A percentile compares a stretch with the other conserved stretches of the same genome.
These are phyloP conservation scores for Ophiostoma sp. DNA, from an alignment of 2,329 filamentous ascomycete genomes.

Conservation along the genomic window DNA sequence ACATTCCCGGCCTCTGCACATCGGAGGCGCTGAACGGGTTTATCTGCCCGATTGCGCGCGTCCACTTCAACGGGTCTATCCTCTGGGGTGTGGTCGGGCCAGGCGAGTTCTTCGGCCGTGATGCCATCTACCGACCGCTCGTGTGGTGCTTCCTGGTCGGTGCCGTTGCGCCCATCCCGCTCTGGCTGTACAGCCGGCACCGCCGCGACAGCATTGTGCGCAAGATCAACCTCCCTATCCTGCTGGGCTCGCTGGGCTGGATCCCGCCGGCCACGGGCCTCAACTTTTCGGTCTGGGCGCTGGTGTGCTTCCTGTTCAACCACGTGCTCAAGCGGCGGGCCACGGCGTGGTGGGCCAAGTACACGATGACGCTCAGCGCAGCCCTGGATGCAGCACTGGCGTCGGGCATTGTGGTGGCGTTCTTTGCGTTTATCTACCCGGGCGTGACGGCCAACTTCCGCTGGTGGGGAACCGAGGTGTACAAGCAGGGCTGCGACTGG, in stretches of 20 bases:
- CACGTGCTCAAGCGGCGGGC: slow-evolving; percentile 64
- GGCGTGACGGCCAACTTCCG: slow-evolving; percentile 66
- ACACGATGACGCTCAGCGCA: slow-evolving; percentile 82
- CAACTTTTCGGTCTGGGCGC: slow-evolving; percentile 81
- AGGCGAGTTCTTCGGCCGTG: slow-evolving; percentile 70
- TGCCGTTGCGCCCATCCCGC: slow-evolving; percentile 63
- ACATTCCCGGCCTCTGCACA: slow-evolving; percentile 73
- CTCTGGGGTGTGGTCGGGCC: slow-evolving; percentile 87
- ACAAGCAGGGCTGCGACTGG: slow-evolving; percentile 82
- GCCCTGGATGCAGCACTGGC: slow-evolving; percentile 78
- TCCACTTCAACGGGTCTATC: slow-evolving; percentile 86
- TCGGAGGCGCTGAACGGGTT: slow-evolving; percentile 77
- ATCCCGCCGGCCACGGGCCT: slow-evolving; percentile 81
- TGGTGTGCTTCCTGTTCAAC: slow-evolving; percentile 83
- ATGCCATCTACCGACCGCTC: slow-evolving; percentile 67
- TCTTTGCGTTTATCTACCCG: slow-evolving; percentile 81
- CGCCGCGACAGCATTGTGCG: slow-evolving; percentile 58
- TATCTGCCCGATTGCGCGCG: slow-evolving; percentile 78
- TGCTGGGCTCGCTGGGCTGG: slow-evolving; percentile 79
- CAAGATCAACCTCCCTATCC: slow-evolving; percentile 74
- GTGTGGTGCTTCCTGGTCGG: slow-evolving; percentile 80
- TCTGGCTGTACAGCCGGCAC: slow-evolving; percentile 65
- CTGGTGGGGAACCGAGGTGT: slow-evolving; percentile 87
- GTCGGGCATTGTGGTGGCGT: slow-evolving; percentile 75
- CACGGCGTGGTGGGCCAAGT: slow-evolving; percentile 80